Evolutionary conservation across 352 stramenopile genomes (phyloP), one percentile per base, ranked within the genome.

Genomic region (Phytophthora capsici): DNA sequence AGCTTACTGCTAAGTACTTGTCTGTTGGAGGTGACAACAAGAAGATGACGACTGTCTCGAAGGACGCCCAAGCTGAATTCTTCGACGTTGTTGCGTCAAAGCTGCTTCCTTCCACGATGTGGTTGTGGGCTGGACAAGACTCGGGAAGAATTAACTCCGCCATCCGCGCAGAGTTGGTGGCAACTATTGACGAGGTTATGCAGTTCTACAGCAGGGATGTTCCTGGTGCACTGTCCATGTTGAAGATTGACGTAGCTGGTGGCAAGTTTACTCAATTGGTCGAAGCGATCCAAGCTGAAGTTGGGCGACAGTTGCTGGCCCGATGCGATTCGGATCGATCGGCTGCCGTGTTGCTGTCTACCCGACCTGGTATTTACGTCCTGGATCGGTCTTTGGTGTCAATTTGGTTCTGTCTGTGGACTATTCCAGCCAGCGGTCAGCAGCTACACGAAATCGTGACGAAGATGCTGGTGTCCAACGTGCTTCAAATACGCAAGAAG

Each of bases 401-500:
- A 30, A 84, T 82, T 48, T 84, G 68, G 54, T 86, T 88, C 36
- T 67, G 44, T 30, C 63, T 70, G 62, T 66, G 58, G 66, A 28
- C 43, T 26, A 28, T 61, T 45, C 46, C n/a, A 56, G 50, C 23
- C 20, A 52, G 28, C 61, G 63, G 32, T 16, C 37, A 66, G 36
- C 41, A 38, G 12, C 32, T 67, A 1, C 46, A 63, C 10, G 37
- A 47, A 8, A 46, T 85, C 3, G 30, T 83, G 8, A 57, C 64
- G 40, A 57, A 64, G 17, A 69, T 90, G 57, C 46, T 91, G 7
- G 58, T 75, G 20, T 77, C 69, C 4, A 61, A 60, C 13, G 68
- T 89, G 43, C 66, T 92, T 5, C 78, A 90, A 65, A 76, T 88
- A 14, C 82, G 84, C 46, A 92, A 90, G 62, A 78, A 76, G 20